Evolutionary conservation across 352 stramenopile genomes (phyloP).

Genomic region (Thalassiosira oceanica): DNA sequence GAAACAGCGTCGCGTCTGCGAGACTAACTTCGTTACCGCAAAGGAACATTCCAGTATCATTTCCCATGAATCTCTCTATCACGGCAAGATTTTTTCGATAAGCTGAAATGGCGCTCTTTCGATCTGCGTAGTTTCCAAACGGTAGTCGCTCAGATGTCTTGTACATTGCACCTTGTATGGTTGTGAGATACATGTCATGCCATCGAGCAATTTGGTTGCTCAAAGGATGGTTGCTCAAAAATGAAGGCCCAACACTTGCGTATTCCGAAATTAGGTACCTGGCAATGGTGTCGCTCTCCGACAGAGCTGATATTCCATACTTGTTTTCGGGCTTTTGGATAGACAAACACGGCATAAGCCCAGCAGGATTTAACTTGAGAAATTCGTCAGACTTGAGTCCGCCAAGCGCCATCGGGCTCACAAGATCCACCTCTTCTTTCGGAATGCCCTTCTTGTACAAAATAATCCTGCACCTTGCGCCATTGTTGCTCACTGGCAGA

Average conservation of each 20-base stretch:
- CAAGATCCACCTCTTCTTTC: slow-evolving; percentile 67
- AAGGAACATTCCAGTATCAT: slow-evolving; percentile 69
- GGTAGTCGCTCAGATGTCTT: slow-evolving; percentile 42
- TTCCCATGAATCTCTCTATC: slow-evolving; percentile 52
- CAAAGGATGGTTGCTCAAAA: slow-evolving; percentile 71
- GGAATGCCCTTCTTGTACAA: slow-evolving; percentile 80
- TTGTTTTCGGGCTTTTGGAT: slow-evolving; percentile 37
- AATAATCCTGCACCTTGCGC: slow-evolving; percentile 76
- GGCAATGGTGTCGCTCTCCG: slow-evolving; percentile 82
- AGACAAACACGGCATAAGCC: slow-evolving; percentile 76
- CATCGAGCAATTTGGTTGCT: slow-evolving; percentile 79
- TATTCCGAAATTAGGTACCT: slow-evolving; percentile 81
- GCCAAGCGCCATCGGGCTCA: slow-evolving; percentile 67
- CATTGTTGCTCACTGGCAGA: slow-evolving; percentile 84
- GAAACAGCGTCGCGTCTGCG: slow-evolving; percentile 84
- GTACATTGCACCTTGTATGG: slow-evolving; percentile 82
- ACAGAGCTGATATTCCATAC: slow-evolving; percentile 45
- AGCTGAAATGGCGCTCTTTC: slow-evolving; percentile 39
- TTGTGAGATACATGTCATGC: slow-evolving; percentile 83
- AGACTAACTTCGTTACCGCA: slow-evolving; percentile 81
- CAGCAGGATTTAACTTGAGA: slow-evolving; percentile 72
- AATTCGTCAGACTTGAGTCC: slow-evolving; percentile 80
- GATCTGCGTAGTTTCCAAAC: slow-evolving; percentile 39
- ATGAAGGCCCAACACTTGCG: slow-evolving; percentile 63
- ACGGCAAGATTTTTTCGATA: slow-evolving; percentile 42